Base-by-base conservation (phyloP, 345 rosid genomes). In the Moricandia moricandioides region DNA sequence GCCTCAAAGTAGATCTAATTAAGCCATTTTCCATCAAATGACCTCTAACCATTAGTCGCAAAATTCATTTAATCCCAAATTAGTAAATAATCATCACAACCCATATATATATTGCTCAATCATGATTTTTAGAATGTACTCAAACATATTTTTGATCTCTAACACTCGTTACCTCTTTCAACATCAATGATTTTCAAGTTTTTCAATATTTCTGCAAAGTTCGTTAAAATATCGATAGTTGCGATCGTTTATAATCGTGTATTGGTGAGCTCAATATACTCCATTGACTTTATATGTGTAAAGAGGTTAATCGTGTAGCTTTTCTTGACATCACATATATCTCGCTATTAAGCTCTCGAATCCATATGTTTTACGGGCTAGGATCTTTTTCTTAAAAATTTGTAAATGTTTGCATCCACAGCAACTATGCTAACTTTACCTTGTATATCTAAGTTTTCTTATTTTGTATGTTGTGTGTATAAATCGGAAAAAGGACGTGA, bases 1-100 rank as follows among this genome's bases (percentile, higher is more conserved):
- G 73, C 61, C 65, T 67, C 61, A 47, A 24, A 14, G 14, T 59
- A 47, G 17, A 58, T 65, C 37, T 7, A 14, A 26, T 24, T 31
- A 58, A 14, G 78, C 39, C 78, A 59, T 47, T 67, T 67, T 75
- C 73, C 68, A 75, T 59, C 55, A 75, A 67, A 8, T 47, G 73
- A n/a, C 78, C 43, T 59, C 68, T 67, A 26, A 59, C 61, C 40
- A 59, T 4, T 66, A 47, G 30, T 66, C 10, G 8, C 31, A 33
- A 74, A 17, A 33, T 59, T 47, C 26, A 34, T 34, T 47, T 33
- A 12, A 34, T 47, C 54, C 34, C 35, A 43, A 43, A 18, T n/a
- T 65, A 65, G 49, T 58, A 74, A 65, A 30, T 73, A 67, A n/a
- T 33, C 31, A 58, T 58, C 61, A 58, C 27, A 66, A 6, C 30